Base-by-base conservation (phyloP, 1,284 basidiomycete species). In the Cutaneotrichosporon sp. region DNA sequence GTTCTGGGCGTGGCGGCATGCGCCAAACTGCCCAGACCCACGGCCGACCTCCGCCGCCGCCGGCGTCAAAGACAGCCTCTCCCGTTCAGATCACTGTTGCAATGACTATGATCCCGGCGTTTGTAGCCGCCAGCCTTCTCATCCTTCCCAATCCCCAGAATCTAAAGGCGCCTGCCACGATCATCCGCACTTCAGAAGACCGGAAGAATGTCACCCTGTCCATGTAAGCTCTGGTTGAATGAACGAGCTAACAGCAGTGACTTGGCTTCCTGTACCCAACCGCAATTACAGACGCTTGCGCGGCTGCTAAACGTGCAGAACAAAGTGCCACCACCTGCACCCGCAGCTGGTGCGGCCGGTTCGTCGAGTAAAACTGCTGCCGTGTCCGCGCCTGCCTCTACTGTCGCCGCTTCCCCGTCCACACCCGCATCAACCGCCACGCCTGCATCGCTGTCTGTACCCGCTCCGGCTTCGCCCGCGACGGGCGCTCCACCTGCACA, bases 101-200 rank as follows among this genome's bases (percentile, higher is more conserved):
- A 7, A 60, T 60, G 37, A 47, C 44, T 31, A 25, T 14, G 24
- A 39, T 59, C 20, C 48, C 53, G 5, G 52, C 54, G 14, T 55
- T 54, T 29, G 57, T 54, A 3, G 38, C 43, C 14, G 50, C 48
- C n/a, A 33, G 48, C 6, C 48, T 60, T 38, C 46, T 70, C 17
- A 44, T 58, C 44, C 32, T 63, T 11, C 60, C 62, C 2, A 42
- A 59, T 3, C 56, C 55, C 16, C 53, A 62, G 0, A 48, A 39
- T 16, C 50, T 52, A n/a, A 64, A 64, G 51, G 48, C 66, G 17
- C 65, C 66, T 0, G 67, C 60, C 8, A 63, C 57, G 5, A 55
- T 70, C 8, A 32, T 65, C 26, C 53, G 57, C 6, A 61, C 62
- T n/a, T 57, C 57, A 10, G 67, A 68, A n/a, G 67, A 70, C 39